A percentile compares a stretch with the other conserved stretches of the same genome.
phyloP scores from a whole-genome alignment of 2,329 filamentous ascomycete species.

The Lecanosticta acicola region DNA sequence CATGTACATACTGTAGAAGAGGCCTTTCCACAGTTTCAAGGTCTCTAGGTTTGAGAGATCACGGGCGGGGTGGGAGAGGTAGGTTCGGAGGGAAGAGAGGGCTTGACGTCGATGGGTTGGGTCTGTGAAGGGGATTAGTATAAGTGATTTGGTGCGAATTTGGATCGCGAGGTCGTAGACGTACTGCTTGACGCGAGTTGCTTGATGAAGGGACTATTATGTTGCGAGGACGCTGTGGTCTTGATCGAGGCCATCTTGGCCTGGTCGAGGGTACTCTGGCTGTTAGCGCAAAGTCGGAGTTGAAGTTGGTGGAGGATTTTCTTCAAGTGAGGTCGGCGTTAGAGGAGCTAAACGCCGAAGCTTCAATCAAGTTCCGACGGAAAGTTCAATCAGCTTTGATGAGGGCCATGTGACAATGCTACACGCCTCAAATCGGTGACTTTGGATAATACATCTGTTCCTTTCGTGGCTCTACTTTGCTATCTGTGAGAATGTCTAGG shows the following conservation, averaged over 20 bases:
- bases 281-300: background rate
- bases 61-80: slow-evolving; percentile 56
- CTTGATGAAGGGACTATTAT: slow-evolving; percentile 60
- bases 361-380: background rate
- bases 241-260: slow-evolving; percentile 17
- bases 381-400: too few species aligned
- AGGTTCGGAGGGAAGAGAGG: slow-evolving; percentile 69
- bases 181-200: slow-evolving; percentile 78
- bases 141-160: background rate
- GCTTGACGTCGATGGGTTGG: slow-evolving; percentile 37
- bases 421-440: too few species aligned
- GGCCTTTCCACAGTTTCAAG: slow-evolving; percentile 87
- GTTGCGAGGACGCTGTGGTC: slow-evolving; percentile 7
- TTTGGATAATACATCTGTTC: too few species aligned
- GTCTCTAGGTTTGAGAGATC: slow-evolving; percentile 63
- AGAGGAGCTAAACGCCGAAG: background rate
- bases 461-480: too few species aligned
- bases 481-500: too few species aligned
- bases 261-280: background rate
- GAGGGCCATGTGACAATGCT: too few species aligned
- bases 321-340: background rate
- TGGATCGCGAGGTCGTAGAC: slow-evolving; percentile 39
- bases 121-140: slow-evolving; percentile 13
- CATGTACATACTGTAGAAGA: slow-evolving; percentile 89
- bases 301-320: background rate